Evolutionary conservation across 164 flowering plant species (phyloP).

Genomic region (Hamamelis virginiana): DNA sequence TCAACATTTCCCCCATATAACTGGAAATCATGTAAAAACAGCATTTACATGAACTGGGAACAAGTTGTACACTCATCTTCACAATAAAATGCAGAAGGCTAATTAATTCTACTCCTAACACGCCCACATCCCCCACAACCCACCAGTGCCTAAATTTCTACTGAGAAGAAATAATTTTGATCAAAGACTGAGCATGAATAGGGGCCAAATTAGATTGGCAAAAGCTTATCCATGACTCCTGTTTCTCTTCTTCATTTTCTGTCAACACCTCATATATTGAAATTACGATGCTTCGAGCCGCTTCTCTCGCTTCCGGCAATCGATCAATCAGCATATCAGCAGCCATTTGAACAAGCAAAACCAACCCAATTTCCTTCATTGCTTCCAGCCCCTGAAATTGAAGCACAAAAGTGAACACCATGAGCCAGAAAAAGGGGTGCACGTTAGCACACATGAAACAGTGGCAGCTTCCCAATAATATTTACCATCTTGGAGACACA

Average conservation of each 20-base stretch:
- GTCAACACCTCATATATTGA: slow-evolving; percentile 37
- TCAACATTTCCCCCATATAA: background rate
- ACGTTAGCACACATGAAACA: background rate
- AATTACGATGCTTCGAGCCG: slow-evolving; percentile 61
- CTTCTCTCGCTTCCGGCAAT: slow-evolving; percentile 89
- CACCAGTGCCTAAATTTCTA: too few species aligned
- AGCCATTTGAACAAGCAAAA: slow-evolving; percentile 44
- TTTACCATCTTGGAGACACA: slow-evolving; percentile 77
- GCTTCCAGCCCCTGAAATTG: slow-evolving; percentile 53
- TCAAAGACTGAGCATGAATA: slow-evolving; percentile 64
- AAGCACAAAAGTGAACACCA: background rate
- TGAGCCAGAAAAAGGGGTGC: background rate
- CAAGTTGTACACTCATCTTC: background rate
- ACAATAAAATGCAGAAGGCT: too few species aligned
- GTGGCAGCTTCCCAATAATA: background rate
- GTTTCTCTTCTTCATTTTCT: slow-evolving; percentile 48
- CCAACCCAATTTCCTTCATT: slow-evolving; percentile 70
- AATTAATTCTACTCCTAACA: too few species aligned
- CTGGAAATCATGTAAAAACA: slow-evolving; percentile 6
- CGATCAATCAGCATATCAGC: slow-evolving; percentile 72
- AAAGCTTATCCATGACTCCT: slow-evolving; percentile 70
- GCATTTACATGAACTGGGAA: slow-evolving; percentile 7
- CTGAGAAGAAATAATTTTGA: slow-evolving; percentile 46
- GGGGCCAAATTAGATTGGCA: slow-evolving; percentile 66
- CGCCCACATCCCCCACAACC: too few species aligned